Evolutionary conservation across 2,329 filamentous ascomycete genomes (phyloP).

Genomic region (Sporothrix brunneoviolacea): DNA sequence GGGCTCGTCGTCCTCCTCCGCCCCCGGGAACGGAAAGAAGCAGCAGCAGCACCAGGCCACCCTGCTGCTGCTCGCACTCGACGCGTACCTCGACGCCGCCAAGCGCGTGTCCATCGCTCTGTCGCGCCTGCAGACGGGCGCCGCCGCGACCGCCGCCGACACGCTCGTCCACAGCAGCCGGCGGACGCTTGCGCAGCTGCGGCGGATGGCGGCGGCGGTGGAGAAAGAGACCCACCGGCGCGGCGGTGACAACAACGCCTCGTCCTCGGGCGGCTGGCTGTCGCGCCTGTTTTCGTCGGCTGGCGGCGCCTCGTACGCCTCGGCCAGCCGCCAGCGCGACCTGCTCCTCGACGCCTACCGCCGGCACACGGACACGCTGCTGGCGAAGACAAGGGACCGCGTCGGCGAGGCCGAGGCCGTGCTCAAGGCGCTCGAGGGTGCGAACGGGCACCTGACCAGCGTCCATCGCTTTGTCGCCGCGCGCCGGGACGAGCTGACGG

Average conservation of each 20-base stretch:
- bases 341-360: constrained; percentile 67
- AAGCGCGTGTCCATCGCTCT: constrained; percentile 19
- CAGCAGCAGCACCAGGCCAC: not conserved
- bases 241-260: too few relatives aligned
- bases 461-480: constrained; percentile 63
- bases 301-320: constrained; percentile 26
- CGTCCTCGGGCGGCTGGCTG: constrained; percentile 28
- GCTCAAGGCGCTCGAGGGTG: constrained; percentile 55
- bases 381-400: constrained; percentile 60
- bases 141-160: constrained; percentile 5
- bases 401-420: constrained; percentile 66
- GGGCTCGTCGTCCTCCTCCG: too few relatives aligned
- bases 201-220: not conserved
- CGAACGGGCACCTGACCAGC: constrained; percentile 62
- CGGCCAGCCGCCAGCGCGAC: constrained; percentile 25
- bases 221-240: too few relatives aligned
- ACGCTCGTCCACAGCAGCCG: constrained; percentile 7
- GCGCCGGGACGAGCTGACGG: constrained; percentile 49
- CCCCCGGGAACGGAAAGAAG: not conserved
- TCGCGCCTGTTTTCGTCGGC: constrained; percentile 37
- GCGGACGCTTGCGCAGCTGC: constrained; percentile 14
- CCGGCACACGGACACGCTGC: constrained; percentile 62
- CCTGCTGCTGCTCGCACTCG: constrained; percentile 64
- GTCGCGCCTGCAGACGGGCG: constrained; percentile 11
- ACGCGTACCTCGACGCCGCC: constrained; percentile 66